Evolutionary conservation across 2,329 filamentous ascomycete species (phyloP).

Genomic region (Pseudogymnoascus sp.): DNA sequence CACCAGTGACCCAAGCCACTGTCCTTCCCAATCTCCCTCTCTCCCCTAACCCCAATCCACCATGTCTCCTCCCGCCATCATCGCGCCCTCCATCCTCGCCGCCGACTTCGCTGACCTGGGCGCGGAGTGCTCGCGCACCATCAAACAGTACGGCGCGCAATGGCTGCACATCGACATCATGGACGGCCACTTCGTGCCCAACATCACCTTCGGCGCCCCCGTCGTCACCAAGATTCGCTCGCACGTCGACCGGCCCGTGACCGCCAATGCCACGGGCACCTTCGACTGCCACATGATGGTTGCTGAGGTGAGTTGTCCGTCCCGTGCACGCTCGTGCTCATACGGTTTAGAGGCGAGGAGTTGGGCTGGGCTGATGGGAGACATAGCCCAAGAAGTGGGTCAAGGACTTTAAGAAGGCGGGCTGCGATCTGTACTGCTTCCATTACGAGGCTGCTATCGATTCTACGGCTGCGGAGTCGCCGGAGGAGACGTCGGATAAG

Average conservation of each 20-base stretch:
- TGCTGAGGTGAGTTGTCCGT: conserved; percentile 60
- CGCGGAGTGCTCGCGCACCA: conserved; percentile 77
- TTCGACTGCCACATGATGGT: conserved; percentile 99
- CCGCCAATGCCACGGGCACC: conserved; percentile 70
- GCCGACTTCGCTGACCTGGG: conserved; percentile 90
- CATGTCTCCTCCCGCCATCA: conserved; percentile 92
- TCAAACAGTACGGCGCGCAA: conserved; percentile 70
- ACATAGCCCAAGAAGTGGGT: conserved; percentile 95
- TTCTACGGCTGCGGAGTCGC: conserved; percentile 76
- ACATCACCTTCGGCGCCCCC: conserved; percentile 92
- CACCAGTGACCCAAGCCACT: background rate
- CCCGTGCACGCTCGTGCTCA: background rate
- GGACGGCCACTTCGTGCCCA: conserved; percentile 98
- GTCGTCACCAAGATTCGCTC: conserved; percentile 89
- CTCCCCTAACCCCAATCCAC: background rate
- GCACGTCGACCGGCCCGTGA: conserved; percentile 69
- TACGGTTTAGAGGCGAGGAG: background rate
- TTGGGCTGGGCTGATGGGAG: background rate
- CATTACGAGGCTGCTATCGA: conserved; percentile 91
- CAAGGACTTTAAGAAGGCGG: conserved; percentile 84
- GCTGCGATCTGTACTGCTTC: conserved; percentile 99
- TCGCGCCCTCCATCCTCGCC: conserved; percentile 95
- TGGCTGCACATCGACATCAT: conserved; percentile 36
- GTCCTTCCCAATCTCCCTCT: background rate
- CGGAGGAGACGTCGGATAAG: conserved; percentile 58